Conservation (phyloP, 2,329 filamentous ascomycete genomes). For the Fusarium domesticum region DNA sequence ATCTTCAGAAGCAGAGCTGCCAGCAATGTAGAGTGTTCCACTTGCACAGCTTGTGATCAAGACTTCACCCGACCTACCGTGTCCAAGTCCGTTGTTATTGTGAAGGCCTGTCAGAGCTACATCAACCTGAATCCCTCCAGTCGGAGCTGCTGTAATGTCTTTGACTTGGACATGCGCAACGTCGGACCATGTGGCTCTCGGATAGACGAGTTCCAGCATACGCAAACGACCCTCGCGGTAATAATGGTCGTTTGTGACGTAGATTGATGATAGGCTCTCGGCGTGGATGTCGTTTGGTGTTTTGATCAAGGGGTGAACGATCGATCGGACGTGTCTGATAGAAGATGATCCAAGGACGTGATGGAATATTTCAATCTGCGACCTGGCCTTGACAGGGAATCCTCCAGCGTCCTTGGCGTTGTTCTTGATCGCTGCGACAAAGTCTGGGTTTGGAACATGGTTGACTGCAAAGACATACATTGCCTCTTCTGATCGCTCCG, state of each 20-base stretch:
- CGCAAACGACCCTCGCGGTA: conserved; percentile 49
- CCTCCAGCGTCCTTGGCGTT: neutral
- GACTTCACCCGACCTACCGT: conserved; percentile 43
- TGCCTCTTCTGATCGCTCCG: conserved; percentile 32
- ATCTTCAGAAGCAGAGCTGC: conserved; percentile 15
- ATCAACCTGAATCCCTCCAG: conserved; percentile 32
- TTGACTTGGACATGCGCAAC: conserved; percentile 40
- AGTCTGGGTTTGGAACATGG: conserved; percentile 50
- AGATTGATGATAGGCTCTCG: conserved; percentile 45
- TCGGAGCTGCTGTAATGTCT: conserved; percentile 30
- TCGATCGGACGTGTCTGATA: conserved; percentile 48
- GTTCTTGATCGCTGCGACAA: conserved; percentile 24
- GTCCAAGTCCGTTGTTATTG: conserved; percentile 57
- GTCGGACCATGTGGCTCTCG: conserved; percentile 46
- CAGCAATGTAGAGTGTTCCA: conserved; percentile 46
- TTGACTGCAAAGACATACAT: conserved; percentile 62
- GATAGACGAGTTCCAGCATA: conserved; percentile 44
- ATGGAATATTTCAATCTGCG: conserved; percentile 57
- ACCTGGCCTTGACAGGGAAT: conserved; percentile 41
- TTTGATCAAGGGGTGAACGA: conserved; percentile 50
- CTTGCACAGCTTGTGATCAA: conserved; percentile 42
- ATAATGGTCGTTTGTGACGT: conserved; percentile 59
- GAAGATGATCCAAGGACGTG: conserved; percentile 44
- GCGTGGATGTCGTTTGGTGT: conserved; percentile 60
- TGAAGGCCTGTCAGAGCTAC: conserved; percentile 45